Conservation (phyloP, 345 rosid genomes). For the Hibiscus trionum region DNA sequence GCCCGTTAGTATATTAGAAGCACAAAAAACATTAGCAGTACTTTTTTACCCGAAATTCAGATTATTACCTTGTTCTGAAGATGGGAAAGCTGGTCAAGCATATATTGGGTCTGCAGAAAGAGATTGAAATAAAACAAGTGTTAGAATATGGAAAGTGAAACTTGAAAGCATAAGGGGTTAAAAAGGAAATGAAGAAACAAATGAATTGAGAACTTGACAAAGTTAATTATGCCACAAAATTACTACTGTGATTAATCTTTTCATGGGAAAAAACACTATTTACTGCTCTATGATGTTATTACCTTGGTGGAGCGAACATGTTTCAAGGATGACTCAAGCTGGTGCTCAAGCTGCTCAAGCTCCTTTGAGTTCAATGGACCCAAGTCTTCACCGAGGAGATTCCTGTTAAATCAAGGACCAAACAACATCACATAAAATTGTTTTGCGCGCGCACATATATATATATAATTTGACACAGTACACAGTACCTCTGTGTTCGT, state of each 20-base stretch:
- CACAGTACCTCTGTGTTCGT: constrained; percentile 67
- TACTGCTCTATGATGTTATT: not conserved
- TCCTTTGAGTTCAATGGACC: constrained; percentile 87
- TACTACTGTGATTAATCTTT: not conserved
- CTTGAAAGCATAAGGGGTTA: not conserved
- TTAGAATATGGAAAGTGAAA: not conserved
- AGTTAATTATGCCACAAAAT: not conserved
- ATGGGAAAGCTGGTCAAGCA: constrained; percentile 93
- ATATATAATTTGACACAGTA: no score
- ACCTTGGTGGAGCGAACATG: constrained; percentile 92
- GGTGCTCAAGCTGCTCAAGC: constrained; percentile 94
- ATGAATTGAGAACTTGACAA: not conserved
- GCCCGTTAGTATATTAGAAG: constrained; percentile 2
- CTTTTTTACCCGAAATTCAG: not conserved
- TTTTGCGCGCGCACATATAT: no score
- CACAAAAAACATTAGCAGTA: not conserved
- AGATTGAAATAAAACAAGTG: not conserved
- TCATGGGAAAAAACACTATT: not conserved
- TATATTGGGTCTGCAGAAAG: constrained; percentile 61
- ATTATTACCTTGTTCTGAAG: constrained; percentile 69
- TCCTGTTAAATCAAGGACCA: constrained; percentile 32
- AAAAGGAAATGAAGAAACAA: not conserved
- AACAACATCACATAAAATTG: not conserved
- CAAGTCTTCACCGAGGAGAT: constrained; percentile 93
- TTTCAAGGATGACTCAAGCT: constrained; percentile 71